Base-by-base conservation (phyloP, 345 rosid genomes). In the Syzygium aqueum region DNA sequence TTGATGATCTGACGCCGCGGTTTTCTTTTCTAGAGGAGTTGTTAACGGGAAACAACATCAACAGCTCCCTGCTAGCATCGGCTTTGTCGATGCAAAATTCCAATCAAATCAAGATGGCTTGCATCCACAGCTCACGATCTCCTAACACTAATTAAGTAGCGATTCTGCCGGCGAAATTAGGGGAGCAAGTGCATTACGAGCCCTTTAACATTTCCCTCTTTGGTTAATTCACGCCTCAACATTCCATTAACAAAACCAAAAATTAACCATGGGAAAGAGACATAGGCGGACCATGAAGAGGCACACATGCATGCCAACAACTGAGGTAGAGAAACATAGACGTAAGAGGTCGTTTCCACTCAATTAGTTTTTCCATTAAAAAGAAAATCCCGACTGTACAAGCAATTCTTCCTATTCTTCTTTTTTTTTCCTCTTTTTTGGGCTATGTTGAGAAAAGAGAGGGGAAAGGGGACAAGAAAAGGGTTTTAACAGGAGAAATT, bases 331-430 rank as follows among this genome's bases (percentile, higher is more conserved):
- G 80, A 33, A 85, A 56, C 50, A 85, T 23, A 37, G 57, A 85
- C 14, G 73, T 9, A 57, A 57, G 28, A 33, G 77, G 77, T 0
- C 23, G 25, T 65, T 77, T 37, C 33, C 57, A 46, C 53, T 49
- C 53, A 11, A 37, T 77, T 84, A 33, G 52, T 77, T 30, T 22
- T 87, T 51, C 51, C 63, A 53, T 33, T 85, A 86, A 51, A 83
- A 90, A 87, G 88, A 94, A 94, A 93, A 92, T 91, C 91, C 94
- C 94, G 94, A 93, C 93, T 93, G 92, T 91, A 93, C 95, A 93
- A 89, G 67, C 91, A 91, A 89, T 87, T 88, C 53, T 85, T 59
- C 53, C 77, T 87, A 53, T 43, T 61, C 85, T 83, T n/a, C n/a
- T 54, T 65, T 73, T 88, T 30, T 21, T 30, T 86, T 83, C 5